These are phyloP conservation scores for Amoebophrya sp. DNA, from an alignment of 169 alveolate genomes.

Conservation along the genomic window DNA sequence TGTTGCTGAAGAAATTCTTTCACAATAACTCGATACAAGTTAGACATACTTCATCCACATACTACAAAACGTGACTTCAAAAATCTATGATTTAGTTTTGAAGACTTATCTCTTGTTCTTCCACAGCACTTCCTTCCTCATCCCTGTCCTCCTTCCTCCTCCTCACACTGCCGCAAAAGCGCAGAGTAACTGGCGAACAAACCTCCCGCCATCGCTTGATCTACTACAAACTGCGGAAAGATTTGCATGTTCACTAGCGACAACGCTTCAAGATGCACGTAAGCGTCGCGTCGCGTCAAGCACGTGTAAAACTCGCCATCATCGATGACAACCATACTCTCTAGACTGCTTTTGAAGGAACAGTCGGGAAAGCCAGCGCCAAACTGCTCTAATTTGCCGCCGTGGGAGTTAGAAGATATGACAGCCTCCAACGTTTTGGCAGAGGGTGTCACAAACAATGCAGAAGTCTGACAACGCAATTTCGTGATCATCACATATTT, in stretches of 20 bases:
- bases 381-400: too few species aligned
- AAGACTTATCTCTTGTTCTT: too few species aligned
- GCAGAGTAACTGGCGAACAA: background rate
- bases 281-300: background rate
- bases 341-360: background rate
- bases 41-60: too few species aligned
- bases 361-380: background rate
- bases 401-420: too few species aligned
- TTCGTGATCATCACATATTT: too few species aligned
- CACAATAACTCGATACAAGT: too few species aligned
- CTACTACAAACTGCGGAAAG: background rate
- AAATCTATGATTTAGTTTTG: too few species aligned
- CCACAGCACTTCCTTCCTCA: background rate
- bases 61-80: too few species aligned
- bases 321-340: background rate
- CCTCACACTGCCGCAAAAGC: background rate
- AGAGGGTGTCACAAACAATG: too few species aligned
- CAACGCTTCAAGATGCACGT: background rate
- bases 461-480: too few species aligned
- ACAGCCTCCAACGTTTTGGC: too few species aligned
- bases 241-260: background rate
- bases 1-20: too few species aligned
- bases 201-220: background rate
- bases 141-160: background rate
- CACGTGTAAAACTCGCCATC: background rate